A percentile compares a stretch with the other conserved stretches of the same genome.
Evolutionary conservation across 495 filamentous ascomycete genomes (phyloP).

Genomic region (Aspergillus avenaceus): DNA sequence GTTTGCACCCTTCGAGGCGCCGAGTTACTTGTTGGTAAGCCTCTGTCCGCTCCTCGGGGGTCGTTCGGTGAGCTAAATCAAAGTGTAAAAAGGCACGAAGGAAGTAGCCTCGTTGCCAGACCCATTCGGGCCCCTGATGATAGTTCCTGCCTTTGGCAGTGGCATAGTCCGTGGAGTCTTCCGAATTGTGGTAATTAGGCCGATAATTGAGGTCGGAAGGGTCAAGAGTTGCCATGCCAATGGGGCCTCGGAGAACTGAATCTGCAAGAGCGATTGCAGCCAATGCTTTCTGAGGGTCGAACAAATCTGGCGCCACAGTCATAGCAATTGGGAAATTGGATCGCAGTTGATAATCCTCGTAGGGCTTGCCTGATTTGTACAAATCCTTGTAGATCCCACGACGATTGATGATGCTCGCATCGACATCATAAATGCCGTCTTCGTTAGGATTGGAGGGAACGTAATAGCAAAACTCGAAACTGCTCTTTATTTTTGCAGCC

Average conservation of each 20-base stretch:
- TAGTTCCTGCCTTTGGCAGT: slow-evolving; percentile 95
- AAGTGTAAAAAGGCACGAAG: slow-evolving; percentile 86
- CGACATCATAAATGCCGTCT: slow-evolving; percentile 74
- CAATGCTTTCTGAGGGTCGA: slow-evolving; percentile 71
- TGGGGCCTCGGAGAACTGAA: slow-evolving; percentile 72
- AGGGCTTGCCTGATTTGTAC: slow-evolving; percentile 86
- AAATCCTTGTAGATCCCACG: slow-evolving; percentile 98
- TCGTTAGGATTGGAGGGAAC: slow-evolving; percentile 65
- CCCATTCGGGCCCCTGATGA: slow-evolving; percentile 97
- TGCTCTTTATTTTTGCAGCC: slow-evolving; percentile 74
- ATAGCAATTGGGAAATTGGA: slow-evolving; percentile 95
- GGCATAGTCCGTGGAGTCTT: slow-evolving; percentile 83
- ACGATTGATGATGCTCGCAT: slow-evolving; percentile 72
- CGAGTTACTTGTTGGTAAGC: slow-evolving; percentile 90
- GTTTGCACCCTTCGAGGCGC: slow-evolving; percentile 74
- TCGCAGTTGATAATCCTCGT: slow-evolving; percentile 95
- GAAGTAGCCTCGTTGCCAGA: slow-evolving; percentile 98
- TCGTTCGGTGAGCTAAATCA: slow-evolving; percentile 69
- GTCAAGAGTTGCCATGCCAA: slow-evolving; percentile 94
- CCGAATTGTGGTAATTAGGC: slow-evolving; percentile 89
- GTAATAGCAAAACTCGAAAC: slow-evolving; percentile 89
- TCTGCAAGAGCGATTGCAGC: slow-evolving; percentile 76
- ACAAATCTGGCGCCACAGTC: slow-evolving; percentile 86
- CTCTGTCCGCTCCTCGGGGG: slow-evolving; percentile 63
- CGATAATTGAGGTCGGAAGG: slow-evolving; percentile 88